These are phyloP conservation scores for Aquilaria yunnanensis DNA, from an alignment of 345 rosid genomes.

Conservation along the genomic window DNA sequence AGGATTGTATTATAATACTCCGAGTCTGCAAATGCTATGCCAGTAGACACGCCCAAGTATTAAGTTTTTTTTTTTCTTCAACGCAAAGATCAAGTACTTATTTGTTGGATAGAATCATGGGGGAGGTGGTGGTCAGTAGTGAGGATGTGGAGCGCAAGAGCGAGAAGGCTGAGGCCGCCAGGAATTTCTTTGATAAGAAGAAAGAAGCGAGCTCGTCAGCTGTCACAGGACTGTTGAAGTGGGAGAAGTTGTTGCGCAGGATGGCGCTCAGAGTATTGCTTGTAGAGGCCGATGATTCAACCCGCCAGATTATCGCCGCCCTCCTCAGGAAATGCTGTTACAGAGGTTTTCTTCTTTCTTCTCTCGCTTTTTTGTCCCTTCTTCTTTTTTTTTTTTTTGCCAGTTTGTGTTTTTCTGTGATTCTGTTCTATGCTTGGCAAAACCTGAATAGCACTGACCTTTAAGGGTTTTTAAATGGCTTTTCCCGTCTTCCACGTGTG, in stretches of 20 bases:
- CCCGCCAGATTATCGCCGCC: constrained; percentile 81
- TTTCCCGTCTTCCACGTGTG: too few relatives aligned
- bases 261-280: constrained; percentile 69
- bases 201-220: not conserved
- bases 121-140: constrained; percentile 33
- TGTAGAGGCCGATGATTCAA: constrained; percentile 93
- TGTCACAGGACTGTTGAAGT: constrained; percentile 37
- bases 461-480: too few relatives aligned
- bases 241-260: constrained; percentile 70
- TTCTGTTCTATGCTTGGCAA: too few relatives aligned
- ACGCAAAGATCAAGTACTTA: not conserved
- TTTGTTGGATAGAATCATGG: constrained; percentile 16
- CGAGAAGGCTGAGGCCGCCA: constrained; percentile 14
- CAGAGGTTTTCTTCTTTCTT: constrained; percentile 42
- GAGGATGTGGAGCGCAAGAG: constrained; percentile 27
- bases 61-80: not conserved
- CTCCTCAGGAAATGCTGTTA: constrained; percentile 86
- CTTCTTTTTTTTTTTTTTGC: not conserved
- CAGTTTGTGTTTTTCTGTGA: not conserved
- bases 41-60: too few relatives aligned
- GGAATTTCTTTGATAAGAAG: constrained; percentile 10
- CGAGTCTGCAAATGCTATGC: too few relatives aligned
- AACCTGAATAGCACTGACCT: too few relatives aligned
- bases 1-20: too few relatives aligned
- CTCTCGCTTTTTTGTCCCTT: not conserved